Evolutionary conservation across 257 asterid genomes (phyloP), one percentile per base, ranked within the genome.

Genomic region (Echium plantagineum): DNA sequence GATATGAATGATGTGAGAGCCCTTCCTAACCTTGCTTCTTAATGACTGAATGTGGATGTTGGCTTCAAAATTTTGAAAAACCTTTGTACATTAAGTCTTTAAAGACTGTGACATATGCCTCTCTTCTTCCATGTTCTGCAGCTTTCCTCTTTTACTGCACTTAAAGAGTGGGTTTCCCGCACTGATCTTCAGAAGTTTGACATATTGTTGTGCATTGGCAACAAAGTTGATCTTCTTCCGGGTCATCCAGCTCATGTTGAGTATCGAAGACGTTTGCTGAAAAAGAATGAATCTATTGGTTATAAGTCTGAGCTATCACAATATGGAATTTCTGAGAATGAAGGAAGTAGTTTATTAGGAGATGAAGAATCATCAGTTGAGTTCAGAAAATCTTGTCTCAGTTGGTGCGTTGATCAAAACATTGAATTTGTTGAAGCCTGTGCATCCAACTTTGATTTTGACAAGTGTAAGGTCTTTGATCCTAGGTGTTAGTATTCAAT

Each of bases 361-460:
- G 87, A 75, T 58, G 95, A 86, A 60, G 95, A 74, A 56, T 68
- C 84, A 21, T 77, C 82, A 9, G 58, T 49, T 66, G 97, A 74
- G 42, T 66, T 73, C 38, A 89, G 76, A 70, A 74, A 66, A 59
- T 77, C 83, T 46, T 86, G 79, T 75, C 18, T 76, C 61, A 83
- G 86, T 54, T 89, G 98, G 97, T 89, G 98, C 75, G 80, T 86
- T 18, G 89, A 93, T 59, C 84, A 77, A 63, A 77, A 72, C 68
- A 84, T 93, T 42, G 98, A 93, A 74, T 93, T 76, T 64, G 80
- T 86, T 74, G 98, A 93, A 83, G 89, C 91, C 63, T 93, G 97
- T 72, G 91, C 87, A 48, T 84, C 97, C 18, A 86, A 84, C 75
- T 65, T 86, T 66, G 90, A 76, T 59, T 91, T 93, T 66, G 98